Conservation (phyloP, 169 alveolate genomes). For the Eimeria zaria region DNA sequence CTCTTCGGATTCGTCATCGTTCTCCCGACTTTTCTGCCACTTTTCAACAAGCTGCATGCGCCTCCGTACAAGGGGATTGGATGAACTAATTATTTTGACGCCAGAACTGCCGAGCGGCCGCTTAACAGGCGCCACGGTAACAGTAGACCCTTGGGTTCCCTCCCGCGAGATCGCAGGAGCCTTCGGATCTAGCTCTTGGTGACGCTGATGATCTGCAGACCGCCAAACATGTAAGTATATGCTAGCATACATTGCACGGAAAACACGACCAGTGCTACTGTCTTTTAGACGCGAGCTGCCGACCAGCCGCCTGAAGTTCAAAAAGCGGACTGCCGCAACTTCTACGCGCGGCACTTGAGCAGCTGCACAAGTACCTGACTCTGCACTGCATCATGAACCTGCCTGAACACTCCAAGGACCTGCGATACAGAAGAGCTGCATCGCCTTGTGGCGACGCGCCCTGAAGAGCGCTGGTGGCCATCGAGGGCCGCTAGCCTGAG, state of each 20-base stretch:
- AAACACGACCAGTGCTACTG: neutral
- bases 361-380: conserved; percentile 75
- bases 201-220: conserved; percentile 49
- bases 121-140: conserved; percentile 28
- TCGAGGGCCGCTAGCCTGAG: conserved; percentile 69
- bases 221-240: conserved; percentile 14
- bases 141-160: conserved; percentile 65
- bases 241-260: neutral
- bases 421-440: conserved; percentile 72
- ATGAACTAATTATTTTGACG: conserved; percentile 16
- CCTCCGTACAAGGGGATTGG: conserved; percentile 80
- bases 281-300: neutral
- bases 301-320: neutral
- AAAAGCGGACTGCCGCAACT: conserved; percentile 61
- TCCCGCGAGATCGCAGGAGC: conserved; percentile 77
- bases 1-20: conserved; percentile 82
- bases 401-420: conserved; percentile 80
- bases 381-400: conserved; percentile 78
- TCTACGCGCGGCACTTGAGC: conserved; percentile 42
- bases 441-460: conserved; percentile 74
- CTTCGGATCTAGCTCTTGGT: conserved; percentile 36
- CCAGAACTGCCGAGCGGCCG: conserved; percentile 49
- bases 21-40: conserved; percentile 81
- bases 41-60: conserved; percentile 84
- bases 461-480: conserved; percentile 40